Evolutionary conservation across 2,329 filamentous ascomycete species (phyloP).

Genomic region (Alternaria tenuissima): DNA sequence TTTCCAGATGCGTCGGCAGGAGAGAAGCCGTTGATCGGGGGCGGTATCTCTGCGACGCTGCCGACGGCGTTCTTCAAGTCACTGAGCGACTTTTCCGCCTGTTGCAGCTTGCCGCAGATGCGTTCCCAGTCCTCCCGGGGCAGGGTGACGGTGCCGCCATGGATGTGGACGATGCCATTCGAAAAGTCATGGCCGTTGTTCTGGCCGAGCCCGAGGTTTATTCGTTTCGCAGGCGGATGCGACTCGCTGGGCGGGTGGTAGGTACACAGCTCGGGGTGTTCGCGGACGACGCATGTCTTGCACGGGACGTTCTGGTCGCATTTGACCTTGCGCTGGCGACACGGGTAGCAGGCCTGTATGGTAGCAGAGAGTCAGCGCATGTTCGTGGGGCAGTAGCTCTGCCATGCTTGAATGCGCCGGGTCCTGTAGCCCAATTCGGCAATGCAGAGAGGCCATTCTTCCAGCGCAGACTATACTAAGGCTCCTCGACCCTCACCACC

Average conservation of each 20-base stretch:
- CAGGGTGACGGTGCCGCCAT: slow-evolving; percentile 51
- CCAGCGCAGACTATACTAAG: neutral
- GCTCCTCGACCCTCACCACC: neutral
- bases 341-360: slow-evolving; percentile 58
- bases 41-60: slow-evolving; percentile 48
- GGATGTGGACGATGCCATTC: slow-evolving; percentile 51
- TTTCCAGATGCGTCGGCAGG: slow-evolving; percentile 39
- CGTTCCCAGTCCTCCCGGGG: slow-evolving; percentile 58
- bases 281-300: slow-evolving; percentile 60
- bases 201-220: slow-evolving; percentile 44
- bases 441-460: slow-evolving; percentile 15
- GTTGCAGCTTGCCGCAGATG: slow-evolving; percentile 58
- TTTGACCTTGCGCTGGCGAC: slow-evolving; percentile 57
- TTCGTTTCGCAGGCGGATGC: slow-evolving; percentile 52
- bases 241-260: slow-evolving; percentile 53
- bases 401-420: slow-evolving; percentile 21
- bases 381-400: slow-evolving; percentile 22
- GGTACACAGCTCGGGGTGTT: slow-evolving; percentile 60
- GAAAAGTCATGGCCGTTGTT: slow-evolving; percentile 48
- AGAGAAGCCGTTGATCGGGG: slow-evolving; percentile 45
- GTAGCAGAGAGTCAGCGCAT: slow-evolving; percentile 26
- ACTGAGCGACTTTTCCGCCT: slow-evolving; percentile 57
- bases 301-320: slow-evolving; percentile 59
- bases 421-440: slow-evolving; percentile 25
- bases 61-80: slow-evolving; percentile 54